Percentiles rank a stretch among this genome's conserved stretches.
Evolutionary conservation across 2,329 filamentous ascomycete species (phyloP).

Genomic region (Stagonosporopsis rhizophila): DNA sequence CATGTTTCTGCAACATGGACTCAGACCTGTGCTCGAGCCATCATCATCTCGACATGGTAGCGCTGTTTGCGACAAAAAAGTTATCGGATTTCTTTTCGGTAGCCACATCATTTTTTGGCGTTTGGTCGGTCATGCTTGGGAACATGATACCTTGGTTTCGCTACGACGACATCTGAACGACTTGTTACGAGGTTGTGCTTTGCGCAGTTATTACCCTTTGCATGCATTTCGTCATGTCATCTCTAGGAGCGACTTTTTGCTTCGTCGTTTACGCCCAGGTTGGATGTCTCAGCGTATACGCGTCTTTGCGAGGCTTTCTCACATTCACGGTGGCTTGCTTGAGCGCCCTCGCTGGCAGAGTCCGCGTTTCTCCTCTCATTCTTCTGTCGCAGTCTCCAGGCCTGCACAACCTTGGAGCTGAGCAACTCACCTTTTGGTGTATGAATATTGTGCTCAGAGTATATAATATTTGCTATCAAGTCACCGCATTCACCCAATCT

Average conservation of each 20-base stretch:
- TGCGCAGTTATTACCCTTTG: conserved; percentile 5
- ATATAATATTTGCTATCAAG: conserved; percentile 29
- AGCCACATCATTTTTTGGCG: conserved; percentile 36
- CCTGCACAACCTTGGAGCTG: conserved; percentile 19
- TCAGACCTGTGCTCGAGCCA: background rate
- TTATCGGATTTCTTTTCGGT: conserved; percentile 31
- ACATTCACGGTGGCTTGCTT: conserved; percentile 9
- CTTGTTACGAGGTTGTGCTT: conserved; percentile 12
- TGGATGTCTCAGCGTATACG: conserved; percentile 15
- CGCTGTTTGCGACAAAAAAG: conserved; percentile 26
- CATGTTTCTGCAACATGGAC: conserved; percentile 7
- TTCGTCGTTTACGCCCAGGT: conserved; percentile 3
- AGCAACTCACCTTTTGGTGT: conserved; percentile 21
- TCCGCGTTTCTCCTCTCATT: conserved; percentile 1
- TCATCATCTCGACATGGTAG: background rate
- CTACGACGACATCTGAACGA: conserved; percentile 18
- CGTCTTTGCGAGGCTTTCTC: conserved; percentile 10
- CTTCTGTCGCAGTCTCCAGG: conserved; percentile 5
- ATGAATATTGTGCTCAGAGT: conserved; percentile 24
- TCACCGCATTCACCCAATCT: background rate
- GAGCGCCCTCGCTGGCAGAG: background rate
- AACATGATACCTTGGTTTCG: conserved; percentile 41
- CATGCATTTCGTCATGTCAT: conserved; percentile 1
- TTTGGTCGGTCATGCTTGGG: conserved; percentile 35
- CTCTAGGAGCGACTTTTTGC: background rate